phyloP scores from a whole-genome alignment of 495 filamentous ascomycete species.

The Penicillium turbatum region DNA sequence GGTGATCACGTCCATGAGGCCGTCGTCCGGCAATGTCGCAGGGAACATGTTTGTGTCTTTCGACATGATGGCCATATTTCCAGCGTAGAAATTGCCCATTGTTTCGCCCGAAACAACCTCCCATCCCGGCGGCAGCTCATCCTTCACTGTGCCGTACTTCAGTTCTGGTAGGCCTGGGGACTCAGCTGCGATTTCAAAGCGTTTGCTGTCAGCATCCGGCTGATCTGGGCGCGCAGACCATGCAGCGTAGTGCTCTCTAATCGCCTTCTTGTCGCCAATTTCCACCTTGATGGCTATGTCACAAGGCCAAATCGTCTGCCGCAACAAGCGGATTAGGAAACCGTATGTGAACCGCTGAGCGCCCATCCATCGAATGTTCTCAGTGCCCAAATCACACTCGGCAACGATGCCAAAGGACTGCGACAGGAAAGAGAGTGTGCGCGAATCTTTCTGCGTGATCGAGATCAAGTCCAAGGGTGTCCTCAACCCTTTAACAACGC shows the following conservation, averaged over 20 bases:
- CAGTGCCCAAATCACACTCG: slow-evolving; percentile 82
- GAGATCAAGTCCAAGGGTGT: slow-evolving; percentile 82
- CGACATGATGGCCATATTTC: slow-evolving; percentile 93
- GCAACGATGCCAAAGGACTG: slow-evolving; percentile 89
- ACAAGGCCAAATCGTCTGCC: slow-evolving; percentile 76
- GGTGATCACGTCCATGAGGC: slow-evolving; percentile 76
- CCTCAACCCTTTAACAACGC: slow-evolving; percentile 76
- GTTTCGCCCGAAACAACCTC: slow-evolving; percentile 64
- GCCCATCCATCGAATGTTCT: slow-evolving; percentile 91
- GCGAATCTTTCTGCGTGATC: slow-evolving; percentile 70
- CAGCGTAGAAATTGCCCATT: slow-evolving; percentile 89
- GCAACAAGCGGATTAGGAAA: slow-evolving; percentile 65
- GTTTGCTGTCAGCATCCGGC: slow-evolving; percentile 13
- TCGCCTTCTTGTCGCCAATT: slow-evolving; percentile 67
- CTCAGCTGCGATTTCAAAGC: slow-evolving; percentile 22
- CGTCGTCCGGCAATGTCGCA: slow-evolving; percentile 77
- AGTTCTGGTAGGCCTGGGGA: slow-evolving; percentile 63
- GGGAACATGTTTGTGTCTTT: slow-evolving; percentile 86
- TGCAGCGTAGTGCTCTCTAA: slow-evolving; percentile 66
- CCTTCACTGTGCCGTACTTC: slow-evolving; percentile 71
- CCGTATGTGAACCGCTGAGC: slow-evolving; percentile 78
- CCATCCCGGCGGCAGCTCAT: slow-evolving; percentile 73
- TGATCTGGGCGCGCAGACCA: slow-evolving; percentile 39
- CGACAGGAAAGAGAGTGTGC: slow-evolving; percentile 82
- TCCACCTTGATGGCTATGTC: slow-evolving; percentile 81